These are phyloP conservation scores for Fusarium devonianum DNA, from an alignment of 2,329 filamentous ascomycete genomes.

Conservation along the genomic window DNA sequence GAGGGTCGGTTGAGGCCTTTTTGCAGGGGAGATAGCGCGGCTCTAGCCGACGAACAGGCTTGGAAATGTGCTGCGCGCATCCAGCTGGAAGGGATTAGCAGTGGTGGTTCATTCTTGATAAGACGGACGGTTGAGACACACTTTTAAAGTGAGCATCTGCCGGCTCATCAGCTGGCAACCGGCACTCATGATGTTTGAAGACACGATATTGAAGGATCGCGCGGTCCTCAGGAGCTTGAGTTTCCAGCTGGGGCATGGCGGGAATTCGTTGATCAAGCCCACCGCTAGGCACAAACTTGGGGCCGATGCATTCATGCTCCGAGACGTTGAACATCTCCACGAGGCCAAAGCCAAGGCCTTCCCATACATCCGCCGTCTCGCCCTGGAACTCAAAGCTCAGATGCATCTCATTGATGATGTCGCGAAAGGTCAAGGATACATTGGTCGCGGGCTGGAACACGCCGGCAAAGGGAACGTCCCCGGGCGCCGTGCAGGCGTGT, in stretches of 20 bases:
- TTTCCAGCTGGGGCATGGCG: neutral
- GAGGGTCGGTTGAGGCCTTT: neutral
- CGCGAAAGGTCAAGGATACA: conserved; percentile 4
- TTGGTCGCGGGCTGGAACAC: neutral
- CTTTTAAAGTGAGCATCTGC: neutral
- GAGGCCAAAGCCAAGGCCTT: conserved; percentile 10
- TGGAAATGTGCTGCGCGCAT: conserved; percentile 6
- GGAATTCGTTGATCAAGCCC: no score
- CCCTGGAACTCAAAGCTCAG: neutral
- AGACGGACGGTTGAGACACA: neutral
- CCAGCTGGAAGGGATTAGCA: neutral
- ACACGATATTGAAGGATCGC: no score
- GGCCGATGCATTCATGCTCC: neutral
- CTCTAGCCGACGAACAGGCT: conserved; percentile 1
- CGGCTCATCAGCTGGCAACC: neutral
- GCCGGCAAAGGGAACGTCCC: no score
- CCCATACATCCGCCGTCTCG: conserved; percentile 10
- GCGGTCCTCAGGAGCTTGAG: no score
- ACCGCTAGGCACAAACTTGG: neutral
- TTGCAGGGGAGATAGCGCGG: conserved; percentile 13
- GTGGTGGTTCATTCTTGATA: neutral
- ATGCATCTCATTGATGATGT: conserved; percentile 6
- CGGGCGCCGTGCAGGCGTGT: conserved; percentile 28
- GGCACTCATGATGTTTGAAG: no score
- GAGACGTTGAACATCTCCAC: neutral